Conservation (phyloP, 1,139 yeast genomes). For the Lodderomyces pseudojiufengensis region DNA sequence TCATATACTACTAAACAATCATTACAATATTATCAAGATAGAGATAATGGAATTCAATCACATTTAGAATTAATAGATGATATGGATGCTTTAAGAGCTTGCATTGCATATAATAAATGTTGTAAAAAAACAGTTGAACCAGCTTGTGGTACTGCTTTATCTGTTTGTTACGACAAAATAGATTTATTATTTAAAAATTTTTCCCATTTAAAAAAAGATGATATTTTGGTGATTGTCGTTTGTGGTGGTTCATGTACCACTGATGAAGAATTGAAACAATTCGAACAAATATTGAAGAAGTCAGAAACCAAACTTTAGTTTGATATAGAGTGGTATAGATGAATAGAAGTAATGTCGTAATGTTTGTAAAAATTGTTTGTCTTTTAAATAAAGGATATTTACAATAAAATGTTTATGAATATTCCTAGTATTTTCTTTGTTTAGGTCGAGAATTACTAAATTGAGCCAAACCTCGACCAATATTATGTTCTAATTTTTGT, state of each 20-base stretch:
- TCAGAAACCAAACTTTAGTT: slow-evolving; percentile 14
- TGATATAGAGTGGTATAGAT: no score
- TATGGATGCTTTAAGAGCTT: slow-evolving; percentile 49
- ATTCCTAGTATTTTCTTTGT: no score
- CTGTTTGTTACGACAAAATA: slow-evolving; percentile 42
- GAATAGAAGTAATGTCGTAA: no score
- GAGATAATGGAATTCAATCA: slow-evolving; percentile 26
- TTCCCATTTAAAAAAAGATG: slow-evolving; percentile 37
- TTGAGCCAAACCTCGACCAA: background rate
- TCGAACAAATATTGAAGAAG: slow-evolving; percentile 11
- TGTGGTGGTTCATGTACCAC: slow-evolving; percentile 61
- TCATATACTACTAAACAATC: slow-evolving; percentile 49
- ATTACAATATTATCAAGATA: slow-evolving; percentile 35
- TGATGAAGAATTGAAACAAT: slow-evolving; percentile 15
- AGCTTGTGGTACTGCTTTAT: slow-evolving; percentile 72
- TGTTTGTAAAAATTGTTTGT: no score
- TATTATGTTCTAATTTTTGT: background rate
- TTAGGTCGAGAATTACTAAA: no score
- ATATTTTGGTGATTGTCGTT: slow-evolving; percentile 53
- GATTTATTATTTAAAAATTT: slow-evolving; percentile 30
- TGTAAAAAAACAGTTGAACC: slow-evolving; percentile 60
- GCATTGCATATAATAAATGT: slow-evolving; percentile 46
- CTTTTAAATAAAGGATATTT: no score
- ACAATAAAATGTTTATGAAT: no score
- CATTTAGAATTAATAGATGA: slow-evolving; percentile 50